A percentile compares a stretch with the other conserved stretches of the same genome.
These are phyloP conservation scores for Candida vartiovaarae DNA, from an alignment of 805 yeast species.

Conservation along the genomic window DNA sequence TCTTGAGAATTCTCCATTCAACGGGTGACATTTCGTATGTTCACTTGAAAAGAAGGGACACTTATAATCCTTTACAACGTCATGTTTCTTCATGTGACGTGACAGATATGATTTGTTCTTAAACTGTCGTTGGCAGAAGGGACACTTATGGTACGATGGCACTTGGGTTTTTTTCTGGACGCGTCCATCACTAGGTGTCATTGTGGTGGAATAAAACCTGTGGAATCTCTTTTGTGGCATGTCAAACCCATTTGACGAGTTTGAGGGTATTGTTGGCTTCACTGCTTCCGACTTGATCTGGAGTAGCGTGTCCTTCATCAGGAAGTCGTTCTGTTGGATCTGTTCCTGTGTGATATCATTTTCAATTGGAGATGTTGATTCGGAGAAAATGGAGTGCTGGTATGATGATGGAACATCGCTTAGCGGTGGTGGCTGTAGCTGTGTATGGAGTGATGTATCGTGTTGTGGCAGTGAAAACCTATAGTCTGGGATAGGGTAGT, in stretches of 20 bases:
- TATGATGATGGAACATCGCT: not conserved
- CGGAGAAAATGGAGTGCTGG: slow-evolving; percentile 1
- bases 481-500: not conserved
- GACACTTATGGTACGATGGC: slow-evolving; percentile 36
- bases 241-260: too few species aligned
- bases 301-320: not conserved
- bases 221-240: slow-evolving; percentile 2
- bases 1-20: slow-evolving; percentile 65
- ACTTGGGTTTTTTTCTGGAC: not conserved
- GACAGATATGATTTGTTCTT: slow-evolving; percentile 75
- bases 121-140: slow-evolving; percentile 63
- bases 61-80: slow-evolving; percentile 62
- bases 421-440: not conserved
- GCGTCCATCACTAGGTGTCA: not conserved
- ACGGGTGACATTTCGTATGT: slow-evolving; percentile 46
- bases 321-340: not conserved
- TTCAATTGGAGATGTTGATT: not conserved
- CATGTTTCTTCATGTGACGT: slow-evolving; percentile 78
- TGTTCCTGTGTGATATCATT: not conserved
- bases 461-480: not conserved
- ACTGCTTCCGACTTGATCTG: not conserved
- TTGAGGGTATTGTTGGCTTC: not conserved
- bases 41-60: slow-evolving; percentile 60
- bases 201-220: slow-evolving; percentile 1
- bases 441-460: not conserved